Base-by-base conservation (phyloP, 148 eudicot genomes). In the Chenopodium suecicum region DNA sequence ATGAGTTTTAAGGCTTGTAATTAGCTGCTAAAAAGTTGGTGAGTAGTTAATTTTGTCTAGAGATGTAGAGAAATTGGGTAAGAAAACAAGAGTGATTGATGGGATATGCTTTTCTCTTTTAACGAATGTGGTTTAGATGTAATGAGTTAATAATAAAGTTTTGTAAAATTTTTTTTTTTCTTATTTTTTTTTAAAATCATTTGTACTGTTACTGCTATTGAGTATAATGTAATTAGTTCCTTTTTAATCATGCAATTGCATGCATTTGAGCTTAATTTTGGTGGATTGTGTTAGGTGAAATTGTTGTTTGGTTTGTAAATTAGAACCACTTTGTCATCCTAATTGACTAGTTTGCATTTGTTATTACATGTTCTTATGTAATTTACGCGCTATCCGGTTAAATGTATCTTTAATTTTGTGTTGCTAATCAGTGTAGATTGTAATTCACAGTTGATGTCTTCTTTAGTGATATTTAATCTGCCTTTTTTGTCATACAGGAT, bases 401-500 rank as follows among this genome's bases (percentile, higher is more conserved):
- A 7, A 34, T 52, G 41, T 50, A 52, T 64, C 48, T 63, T 74
- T 78, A 48, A 48, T 31, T 58, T 48, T 75, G 25, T 50, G 56
- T 67, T 60, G 41, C 60, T 12, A 62, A 34, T 70, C 27, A 47
- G 48, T 56, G 60, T 23, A 32, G 67, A 58, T 27, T 6, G 6
- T 77, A 25, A 79, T 29, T 62, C 66, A 17, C 44, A 46, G 31
- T 9, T 67, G 41, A n/a, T 72, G 12, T 58, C 63, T 52, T 19
- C 63, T 5, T 13, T 44, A 46, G 20, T 87, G 77, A 85, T 52
- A 34, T 78, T 37, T 37, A 37, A 19, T 74, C 77, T 22, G 50
- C 22, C 58, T 76, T 85, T 73, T 77, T 62, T 84, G 56, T 44
- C 54, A 82, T 31, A 69, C 92, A 93, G 98, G 94, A 89, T 46